Conservation (phyloP, 176 grass and related monocot species). For the Leersia perrieri region DNA sequence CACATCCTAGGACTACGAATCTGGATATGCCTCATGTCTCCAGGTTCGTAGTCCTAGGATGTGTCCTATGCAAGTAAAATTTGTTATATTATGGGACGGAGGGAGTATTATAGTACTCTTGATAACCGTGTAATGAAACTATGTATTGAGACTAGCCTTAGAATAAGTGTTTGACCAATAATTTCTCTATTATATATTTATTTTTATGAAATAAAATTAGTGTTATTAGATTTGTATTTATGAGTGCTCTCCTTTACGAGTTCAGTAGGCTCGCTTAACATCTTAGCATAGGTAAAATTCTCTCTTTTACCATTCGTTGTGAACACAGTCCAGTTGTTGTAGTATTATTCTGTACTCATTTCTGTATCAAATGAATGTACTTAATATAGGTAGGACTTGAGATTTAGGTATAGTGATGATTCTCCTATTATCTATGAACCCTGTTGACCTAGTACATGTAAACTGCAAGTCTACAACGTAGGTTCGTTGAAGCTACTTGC, state of each 20-base stretch:
- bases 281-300: not conserved
- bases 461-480: constrained; percentile 30
- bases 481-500: constrained; percentile 37
- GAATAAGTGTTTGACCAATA: too few relatives aligned
- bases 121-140: too few relatives aligned
- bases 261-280: not conserved
- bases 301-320: not conserved
- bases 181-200: too few relatives aligned
- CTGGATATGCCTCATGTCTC: too few relatives aligned
- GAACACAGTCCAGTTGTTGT: not conserved
- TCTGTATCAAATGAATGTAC: not conserved
- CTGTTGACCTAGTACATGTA: constrained; percentile 34
- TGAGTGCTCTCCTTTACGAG: not conserved
- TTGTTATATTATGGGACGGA: too few relatives aligned
- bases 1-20: too few relatives aligned
- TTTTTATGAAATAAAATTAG: too few relatives aligned
- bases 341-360: not conserved
- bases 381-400: not conserved
- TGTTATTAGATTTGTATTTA: too few relatives aligned
- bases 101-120: too few relatives aligned
- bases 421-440: not conserved
- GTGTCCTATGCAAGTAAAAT: too few relatives aligned
- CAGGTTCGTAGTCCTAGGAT: too few relatives aligned
- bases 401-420: not conserved
- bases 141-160: too few relatives aligned